Percentiles rank a stretch among this genome's conserved stretches.
Evolutionary conservation across 257 asterid genomes (phyloP).

Genomic region (Solanum appendiculatum): DNA sequence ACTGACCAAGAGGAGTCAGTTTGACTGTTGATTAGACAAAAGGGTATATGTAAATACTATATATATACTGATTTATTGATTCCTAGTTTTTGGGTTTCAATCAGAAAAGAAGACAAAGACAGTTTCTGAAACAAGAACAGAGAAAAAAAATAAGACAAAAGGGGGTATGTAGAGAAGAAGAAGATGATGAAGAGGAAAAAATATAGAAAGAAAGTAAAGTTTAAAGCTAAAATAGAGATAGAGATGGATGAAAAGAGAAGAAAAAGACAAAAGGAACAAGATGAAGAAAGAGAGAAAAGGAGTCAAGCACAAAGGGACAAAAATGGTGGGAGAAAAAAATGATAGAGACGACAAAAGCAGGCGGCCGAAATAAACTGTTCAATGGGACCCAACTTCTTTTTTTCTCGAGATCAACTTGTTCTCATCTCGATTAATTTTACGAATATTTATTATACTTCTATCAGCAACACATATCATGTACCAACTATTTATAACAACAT

Average conservation of each 20-base stretch:
- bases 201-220: background rate
- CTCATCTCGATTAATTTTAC: too few relatives aligned
- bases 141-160: background rate
- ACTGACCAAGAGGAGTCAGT: background rate
- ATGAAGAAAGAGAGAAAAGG: background rate
- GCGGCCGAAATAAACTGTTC: background rate
- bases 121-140: conserved; percentile 19
- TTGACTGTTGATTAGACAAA: background rate
- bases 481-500: too few relatives aligned
- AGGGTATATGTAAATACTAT: background rate
- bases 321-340: background rate
- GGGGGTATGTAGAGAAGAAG: background rate
- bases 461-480: too few relatives aligned
- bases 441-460: too few relatives aligned
- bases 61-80: background rate
- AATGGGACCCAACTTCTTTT: background rate
- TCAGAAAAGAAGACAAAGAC: conserved; percentile 20
- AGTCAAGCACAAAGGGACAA: background rate
- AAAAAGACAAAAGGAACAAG: background rate
- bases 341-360: background rate
- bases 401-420: too few relatives aligned
- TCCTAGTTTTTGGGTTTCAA: background rate
- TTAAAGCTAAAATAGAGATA: background rate
- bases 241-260: background rate
- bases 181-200: background rate